Evolutionary conservation across 2,329 filamentous ascomycete genomes (phyloP).

Genomic region (Xylaria digitata): DNA sequence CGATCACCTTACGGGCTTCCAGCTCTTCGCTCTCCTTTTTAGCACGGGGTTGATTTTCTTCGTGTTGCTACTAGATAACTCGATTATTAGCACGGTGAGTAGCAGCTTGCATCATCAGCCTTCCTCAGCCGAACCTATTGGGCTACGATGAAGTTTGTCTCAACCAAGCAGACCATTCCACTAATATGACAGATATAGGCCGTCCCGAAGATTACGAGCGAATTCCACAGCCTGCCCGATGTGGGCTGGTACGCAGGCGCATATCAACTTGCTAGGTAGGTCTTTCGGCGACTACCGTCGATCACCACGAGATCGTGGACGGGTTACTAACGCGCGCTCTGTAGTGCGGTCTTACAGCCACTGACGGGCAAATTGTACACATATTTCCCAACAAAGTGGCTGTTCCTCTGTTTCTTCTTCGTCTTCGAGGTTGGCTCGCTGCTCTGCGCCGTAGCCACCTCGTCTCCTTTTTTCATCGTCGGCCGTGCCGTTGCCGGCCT

Average conservation of each 20-base stretch:
- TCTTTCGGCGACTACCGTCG: background rate
- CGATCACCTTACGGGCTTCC: slow-evolving; percentile 46
- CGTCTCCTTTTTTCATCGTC: slow-evolving; percentile 64
- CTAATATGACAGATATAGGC: slow-evolving; percentile 48
- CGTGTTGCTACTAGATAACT: slow-evolving; percentile 63
- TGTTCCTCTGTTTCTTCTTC: slow-evolving; percentile 56
- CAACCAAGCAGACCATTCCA: slow-evolving; percentile 1
- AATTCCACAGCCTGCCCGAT: slow-evolving; percentile 62
- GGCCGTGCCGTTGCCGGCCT: slow-evolving; percentile 66
- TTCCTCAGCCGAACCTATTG: background rate
- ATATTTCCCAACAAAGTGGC: slow-evolving; percentile 54
- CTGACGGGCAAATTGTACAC: slow-evolving; percentile 64
- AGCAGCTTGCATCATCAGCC: background rate
- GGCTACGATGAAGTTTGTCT: background rate
- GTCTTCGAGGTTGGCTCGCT: slow-evolving; percentile 68
- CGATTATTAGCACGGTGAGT: slow-evolving; percentile 63
- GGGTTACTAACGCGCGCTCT: slow-evolving; percentile 27
- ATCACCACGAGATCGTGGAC: background rate
- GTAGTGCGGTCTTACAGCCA: slow-evolving; percentile 62
- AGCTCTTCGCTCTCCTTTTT: slow-evolving; percentile 44
- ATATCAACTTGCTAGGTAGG: slow-evolving; percentile 59
- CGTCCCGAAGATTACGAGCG: slow-evolving; percentile 61
- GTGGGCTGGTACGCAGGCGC: slow-evolving; percentile 67
- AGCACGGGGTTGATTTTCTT: slow-evolving; percentile 53
- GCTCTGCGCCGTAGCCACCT: slow-evolving; percentile 63